Percentiles rank a stretch among this genome's conserved stretches.
Conservation (phyloP, 305 asterid species). For the Coffea humblotiana region DNA sequence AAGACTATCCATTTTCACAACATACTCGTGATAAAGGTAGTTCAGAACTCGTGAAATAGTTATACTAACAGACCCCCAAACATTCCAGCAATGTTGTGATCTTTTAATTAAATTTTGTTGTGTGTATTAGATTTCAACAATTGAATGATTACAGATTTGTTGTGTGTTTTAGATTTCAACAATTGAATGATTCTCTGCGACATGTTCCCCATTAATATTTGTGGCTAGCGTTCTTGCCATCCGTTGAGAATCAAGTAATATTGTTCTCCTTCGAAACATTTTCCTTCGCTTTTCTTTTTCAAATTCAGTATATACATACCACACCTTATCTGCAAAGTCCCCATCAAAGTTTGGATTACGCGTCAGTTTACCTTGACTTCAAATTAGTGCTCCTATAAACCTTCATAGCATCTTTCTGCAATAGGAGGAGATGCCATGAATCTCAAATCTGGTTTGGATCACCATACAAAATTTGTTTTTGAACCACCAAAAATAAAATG, state of each 20-base stretch:
- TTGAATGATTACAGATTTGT: too few species aligned
- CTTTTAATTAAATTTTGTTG: too few species aligned
- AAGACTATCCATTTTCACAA: too few species aligned
- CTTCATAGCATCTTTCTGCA: not conserved
- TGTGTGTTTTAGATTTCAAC: too few species aligned
- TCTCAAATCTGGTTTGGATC: not conserved
- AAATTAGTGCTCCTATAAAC: not conserved
- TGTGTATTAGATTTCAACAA: too few species aligned
- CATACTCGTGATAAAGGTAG: too few species aligned
- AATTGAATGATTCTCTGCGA: too few species aligned
- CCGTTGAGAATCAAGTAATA: not conserved
- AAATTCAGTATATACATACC: too few species aligned
- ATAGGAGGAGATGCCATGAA: not conserved
- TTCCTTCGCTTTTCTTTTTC: not conserved
- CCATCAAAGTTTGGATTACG: not conserved
- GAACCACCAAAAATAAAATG: not conserved
- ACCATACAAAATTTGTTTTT: not conserved
- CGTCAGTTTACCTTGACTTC: not conserved
- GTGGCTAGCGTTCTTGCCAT: not conserved
- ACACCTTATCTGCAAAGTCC: not conserved
- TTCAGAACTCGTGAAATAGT: too few species aligned
- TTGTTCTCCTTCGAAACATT: not conserved
- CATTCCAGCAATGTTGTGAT: too few species aligned
- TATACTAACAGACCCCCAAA: too few species aligned
- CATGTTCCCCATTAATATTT: too few species aligned